Percentiles rank a stretch among this genome's conserved stretches.
These are phyloP conservation scores for Bromus sterilis DNA, from an alignment of 176 grass and related monocot species.

Conservation along the genomic window DNA sequence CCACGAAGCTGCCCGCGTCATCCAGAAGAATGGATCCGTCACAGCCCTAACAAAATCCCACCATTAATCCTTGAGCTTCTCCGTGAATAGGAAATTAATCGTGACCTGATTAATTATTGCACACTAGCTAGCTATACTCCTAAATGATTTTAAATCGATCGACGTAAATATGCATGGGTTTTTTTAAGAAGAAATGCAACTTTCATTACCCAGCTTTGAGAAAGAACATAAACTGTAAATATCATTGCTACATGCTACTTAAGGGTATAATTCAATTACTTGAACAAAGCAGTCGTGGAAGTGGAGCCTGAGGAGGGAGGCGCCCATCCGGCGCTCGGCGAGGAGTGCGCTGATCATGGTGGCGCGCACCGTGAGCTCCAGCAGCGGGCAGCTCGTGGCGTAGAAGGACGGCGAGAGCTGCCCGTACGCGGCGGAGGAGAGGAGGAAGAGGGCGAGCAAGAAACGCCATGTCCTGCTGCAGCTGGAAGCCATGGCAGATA, in stretches of 20 bases:
- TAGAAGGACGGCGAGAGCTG: constrained; percentile 63
- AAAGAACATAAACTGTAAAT: too few relatives aligned
- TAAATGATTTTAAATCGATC: not conserved
- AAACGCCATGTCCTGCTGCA: not conserved
- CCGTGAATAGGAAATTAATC: too few relatives aligned
- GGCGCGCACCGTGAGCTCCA: constrained; percentile 29
- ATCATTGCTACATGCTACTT: too few relatives aligned
- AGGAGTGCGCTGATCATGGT: constrained; percentile 32
- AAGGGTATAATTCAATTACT: constrained; percentile 14
- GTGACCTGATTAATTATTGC: not conserved
- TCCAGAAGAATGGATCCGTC: constrained; percentile 76
- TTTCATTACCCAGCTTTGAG: too few relatives aligned
- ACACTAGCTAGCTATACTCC: not conserved
- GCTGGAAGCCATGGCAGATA: constrained; percentile 22
- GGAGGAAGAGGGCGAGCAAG: constrained; percentile 29
- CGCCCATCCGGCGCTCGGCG: constrained; percentile 52
- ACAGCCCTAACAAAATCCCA: constrained; percentile 37
- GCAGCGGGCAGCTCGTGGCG: constrained; percentile 31
- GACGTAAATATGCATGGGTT: not conserved
- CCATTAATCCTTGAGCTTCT: not conserved
- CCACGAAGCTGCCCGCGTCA: constrained; percentile 33
- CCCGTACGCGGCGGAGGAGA: constrained; percentile 24
- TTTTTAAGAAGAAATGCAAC: too few relatives aligned
- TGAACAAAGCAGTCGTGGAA: constrained; percentile 89
- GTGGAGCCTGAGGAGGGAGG: constrained; percentile 70